A percentile compares a stretch with the other conserved stretches of the same genome.
Evolutionary conservation across 306 rosid genomes (phyloP).

Genomic region (Malus asiatica): DNA sequence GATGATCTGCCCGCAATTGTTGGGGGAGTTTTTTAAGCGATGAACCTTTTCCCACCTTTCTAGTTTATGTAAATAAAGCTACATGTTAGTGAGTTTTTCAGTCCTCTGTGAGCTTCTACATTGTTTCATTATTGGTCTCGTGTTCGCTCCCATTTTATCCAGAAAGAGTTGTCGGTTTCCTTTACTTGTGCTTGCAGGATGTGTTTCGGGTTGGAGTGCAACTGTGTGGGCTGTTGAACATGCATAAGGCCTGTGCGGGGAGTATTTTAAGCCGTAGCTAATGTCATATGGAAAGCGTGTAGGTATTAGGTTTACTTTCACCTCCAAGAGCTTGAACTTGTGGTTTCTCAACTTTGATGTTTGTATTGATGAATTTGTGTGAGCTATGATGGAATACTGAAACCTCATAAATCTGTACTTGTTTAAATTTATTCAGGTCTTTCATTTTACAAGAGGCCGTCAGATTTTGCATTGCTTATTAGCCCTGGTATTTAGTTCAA

Average conservation of each 20-base stretch:
- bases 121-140: not conserved
- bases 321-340: conserved; percentile 29
- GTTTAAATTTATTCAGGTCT: conserved; percentile 18
- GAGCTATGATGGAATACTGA: conserved; percentile 28
- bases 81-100: conserved; percentile 47
- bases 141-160: not conserved
- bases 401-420: conserved; percentile 37
- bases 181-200: conserved; percentile 43
- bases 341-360: conserved; percentile 32
- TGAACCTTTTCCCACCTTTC: conserved; percentile 9
- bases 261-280: conserved; percentile 40
- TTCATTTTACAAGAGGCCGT: not conserved
- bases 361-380: conserved; percentile 39
- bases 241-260: conserved; percentile 30
- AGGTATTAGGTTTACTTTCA: conserved; percentile 29
- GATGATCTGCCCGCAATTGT: conserved; percentile 52
- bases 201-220: conserved; percentile 26
- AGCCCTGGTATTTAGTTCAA: not conserved
- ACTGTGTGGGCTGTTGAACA: conserved; percentile 16
- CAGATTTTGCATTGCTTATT: not conserved
- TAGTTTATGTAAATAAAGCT: conserved; percentile 79
- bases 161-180: not conserved
- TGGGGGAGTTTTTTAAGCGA: conserved; percentile 52
- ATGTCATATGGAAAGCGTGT: conserved; percentile 29
- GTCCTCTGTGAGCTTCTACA: not conserved